Base-by-base conservation (phyloP, 2,329 filamentous ascomycete genomes). In the Xylariaceae sp. region DNA sequence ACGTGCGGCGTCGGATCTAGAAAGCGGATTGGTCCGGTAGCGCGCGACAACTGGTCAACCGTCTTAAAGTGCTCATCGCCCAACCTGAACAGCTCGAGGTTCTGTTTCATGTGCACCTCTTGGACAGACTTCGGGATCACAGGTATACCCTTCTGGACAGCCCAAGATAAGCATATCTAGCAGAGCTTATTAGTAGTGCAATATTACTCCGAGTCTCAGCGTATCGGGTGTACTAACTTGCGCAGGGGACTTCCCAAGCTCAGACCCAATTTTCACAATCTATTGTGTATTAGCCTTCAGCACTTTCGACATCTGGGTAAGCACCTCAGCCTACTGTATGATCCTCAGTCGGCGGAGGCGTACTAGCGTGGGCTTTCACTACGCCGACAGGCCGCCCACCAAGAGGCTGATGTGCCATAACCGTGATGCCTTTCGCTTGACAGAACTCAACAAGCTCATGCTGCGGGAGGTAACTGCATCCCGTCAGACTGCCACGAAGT, bases 361-460 rank as follows among this genome's bases (percentile, higher is more conserved):
- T 36, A 30, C 47, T 40, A 9, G 50, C 8, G 49, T 54, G 43
- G 24, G 47, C 57, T 47, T 37, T 37, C 27, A 57, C 57, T 20
- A 57, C 46, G 5, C 57, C 54, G 5, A 57, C 57, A 24, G 54
- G 57, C 29, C 50, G 29, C 15, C 57, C 53, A 8, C 57, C 53
- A 10, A 59, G 47, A 33, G 53, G 53, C 43, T 57, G 47, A 26
- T 59, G 57, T 24, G 50, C 57, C 47, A 57, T 59, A 10, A 57
- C 33, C 18, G 36, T 30, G 35, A 59, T 57, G 35, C 50, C 45
- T 20, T 54, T 24, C 18, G 13, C 32, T n/a, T 46, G 49, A 35
- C 24, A 59, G 18, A 57, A 55, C 20, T 46, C 21, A 5, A 59
- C 37, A 18, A 57, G 43, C 29, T 59, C 50, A 49, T 53, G 37